Evolutionary conservation across 1,284 basidiomycete species (phyloP).

Genomic region (Apiotrichum montevideense): DNA sequence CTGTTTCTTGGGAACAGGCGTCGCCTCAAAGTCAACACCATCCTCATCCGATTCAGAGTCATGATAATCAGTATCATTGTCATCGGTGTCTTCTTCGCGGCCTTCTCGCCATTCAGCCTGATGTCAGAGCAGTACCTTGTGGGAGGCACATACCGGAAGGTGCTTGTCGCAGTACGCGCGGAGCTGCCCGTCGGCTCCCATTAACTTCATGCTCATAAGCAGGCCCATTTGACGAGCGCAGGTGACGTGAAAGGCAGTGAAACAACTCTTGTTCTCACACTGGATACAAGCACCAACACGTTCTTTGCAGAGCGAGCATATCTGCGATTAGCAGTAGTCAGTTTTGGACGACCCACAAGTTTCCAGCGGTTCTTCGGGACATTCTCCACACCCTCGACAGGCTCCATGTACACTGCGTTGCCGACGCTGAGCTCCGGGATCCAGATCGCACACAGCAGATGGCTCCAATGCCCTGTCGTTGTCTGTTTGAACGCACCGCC

Average conservation of each 20-base stretch:
- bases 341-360: constrained; percentile 56
- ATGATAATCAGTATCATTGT: constrained; percentile 21
- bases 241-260: constrained; percentile 89
- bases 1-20: constrained; percentile 8
- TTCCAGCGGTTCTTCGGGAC: constrained; percentile 92
- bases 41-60: constrained; percentile 38
- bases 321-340: constrained; percentile 48
- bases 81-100: constrained; percentile 29
- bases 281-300: constrained; percentile 91
- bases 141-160: constrained; percentile 60
- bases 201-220: constrained; percentile 78
- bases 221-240: constrained; percentile 83
- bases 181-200: constrained; percentile 51
- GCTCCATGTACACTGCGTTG: constrained; percentile 98
- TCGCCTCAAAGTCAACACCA: constrained; percentile 38
- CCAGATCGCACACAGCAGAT: constrained; percentile 96
- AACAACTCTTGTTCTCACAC: constrained; percentile 86
- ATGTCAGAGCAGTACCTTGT: constrained; percentile 1
- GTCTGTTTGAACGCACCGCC: constrained; percentile 99
- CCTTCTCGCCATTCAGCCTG: constrained; percentile 18
- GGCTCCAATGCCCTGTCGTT: constrained; percentile 86
- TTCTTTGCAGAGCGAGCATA: constrained; percentile 79
- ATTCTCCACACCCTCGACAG: constrained; percentile 81
- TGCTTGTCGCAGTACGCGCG: constrained; percentile 83
- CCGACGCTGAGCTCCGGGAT: constrained; percentile 90